A percentile compares a stretch with the other conserved stretches of the same genome.
phyloP scores from a whole-genome alignment of 2,329 filamentous ascomycete genomes.

The Aspergillus cejpii region DNA sequence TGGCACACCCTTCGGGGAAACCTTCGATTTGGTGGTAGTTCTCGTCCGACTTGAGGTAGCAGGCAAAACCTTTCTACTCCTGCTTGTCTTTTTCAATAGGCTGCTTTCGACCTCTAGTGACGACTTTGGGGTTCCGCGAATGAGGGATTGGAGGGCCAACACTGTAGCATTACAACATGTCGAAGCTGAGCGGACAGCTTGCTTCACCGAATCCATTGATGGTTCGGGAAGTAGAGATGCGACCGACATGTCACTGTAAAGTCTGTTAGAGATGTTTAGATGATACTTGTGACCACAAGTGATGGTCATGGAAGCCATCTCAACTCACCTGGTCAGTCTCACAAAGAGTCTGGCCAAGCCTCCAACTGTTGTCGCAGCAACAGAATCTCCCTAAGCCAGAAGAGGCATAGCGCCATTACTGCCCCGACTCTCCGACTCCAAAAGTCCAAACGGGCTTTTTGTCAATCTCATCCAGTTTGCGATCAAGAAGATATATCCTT shows the following conservation, averaged over 20 bases:
- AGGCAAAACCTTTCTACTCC: conserved; percentile 20
- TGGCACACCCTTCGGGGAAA: conserved; percentile 21
- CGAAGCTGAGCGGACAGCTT: conserved; percentile 47
- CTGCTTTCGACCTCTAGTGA: conserved; percentile 18
- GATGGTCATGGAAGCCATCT: too few species aligned
- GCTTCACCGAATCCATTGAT: conserved; percentile 45
- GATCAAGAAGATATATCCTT: neutral
- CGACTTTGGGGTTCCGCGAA: conserved; percentile 25
- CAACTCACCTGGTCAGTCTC: neutral
- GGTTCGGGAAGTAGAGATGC: conserved; percentile 28
- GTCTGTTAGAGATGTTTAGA: conserved; percentile 3
- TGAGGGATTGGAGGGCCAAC: conserved; percentile 35
- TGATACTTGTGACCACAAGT: conserved; percentile 14
- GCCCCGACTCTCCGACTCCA: neutral
- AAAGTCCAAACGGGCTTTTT: neutral
- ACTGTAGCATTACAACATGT: conserved; percentile 48
- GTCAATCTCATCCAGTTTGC: neutral
- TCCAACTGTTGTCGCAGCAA: conserved; percentile 11
- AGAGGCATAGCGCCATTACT: conserved; percentile 3
- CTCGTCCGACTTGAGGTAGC: conserved; percentile 20
- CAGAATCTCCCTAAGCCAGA: conserved; percentile 11
- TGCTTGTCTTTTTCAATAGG: conserved; percentile 18
- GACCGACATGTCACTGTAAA: conserved; percentile 25
- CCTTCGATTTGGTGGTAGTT: conserved; percentile 22
- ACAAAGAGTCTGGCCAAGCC: conserved; percentile 5